Percentiles rank a stretch among this genome's conserved stretches.
These are phyloP conservation scores for Guyanaporus albipodus DNA, from an alignment of 768 basidiomycete species.

Conservation along the genomic window DNA sequence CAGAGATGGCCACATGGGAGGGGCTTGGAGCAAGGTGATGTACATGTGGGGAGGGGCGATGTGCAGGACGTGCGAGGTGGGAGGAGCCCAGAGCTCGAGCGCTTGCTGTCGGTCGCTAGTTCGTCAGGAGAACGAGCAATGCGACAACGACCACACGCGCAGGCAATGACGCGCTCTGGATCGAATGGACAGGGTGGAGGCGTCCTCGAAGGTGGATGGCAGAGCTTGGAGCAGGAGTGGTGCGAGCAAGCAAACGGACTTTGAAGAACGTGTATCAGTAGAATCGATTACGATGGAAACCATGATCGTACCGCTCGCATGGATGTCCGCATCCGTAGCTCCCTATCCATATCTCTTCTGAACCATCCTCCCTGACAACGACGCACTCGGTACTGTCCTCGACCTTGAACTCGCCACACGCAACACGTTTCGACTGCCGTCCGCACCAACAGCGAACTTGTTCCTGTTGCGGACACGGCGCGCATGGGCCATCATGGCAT, in stretches of 20 bases:
- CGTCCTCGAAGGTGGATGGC: conserved; percentile 66
- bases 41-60: conserved; percentile 79
- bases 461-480: conserved; percentile 54
- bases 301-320: conserved; percentile 51
- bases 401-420: conserved; percentile 63
- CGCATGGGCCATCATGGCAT: conserved; percentile 81
- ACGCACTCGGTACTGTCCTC: conserved; percentile 34
- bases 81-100: conserved; percentile 16
- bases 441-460: conserved; percentile 78
- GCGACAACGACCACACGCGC: conserved; percentile 72
- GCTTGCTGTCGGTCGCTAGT: conserved; percentile 5
- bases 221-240: conserved; percentile 70
- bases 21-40: conserved; percentile 59
- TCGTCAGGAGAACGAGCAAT: conserved; percentile 36
- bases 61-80: conserved; percentile 54
- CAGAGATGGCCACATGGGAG: conserved; percentile 78
- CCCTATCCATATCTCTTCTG: conserved; percentile 59
- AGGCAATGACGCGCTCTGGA: conserved; percentile 61
- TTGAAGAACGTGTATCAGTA: neutral
- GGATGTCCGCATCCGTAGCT: conserved; percentile 52
- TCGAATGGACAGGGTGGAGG: conserved; percentile 69
- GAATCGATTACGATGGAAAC: neutral
- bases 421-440: conserved; percentile 49
- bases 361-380: conserved; percentile 26
- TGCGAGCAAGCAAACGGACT: conserved; percentile 72